Base-by-base conservation (phyloP, 2,329 filamentous ascomycete species). In the Fusarium temperatum region DNA sequence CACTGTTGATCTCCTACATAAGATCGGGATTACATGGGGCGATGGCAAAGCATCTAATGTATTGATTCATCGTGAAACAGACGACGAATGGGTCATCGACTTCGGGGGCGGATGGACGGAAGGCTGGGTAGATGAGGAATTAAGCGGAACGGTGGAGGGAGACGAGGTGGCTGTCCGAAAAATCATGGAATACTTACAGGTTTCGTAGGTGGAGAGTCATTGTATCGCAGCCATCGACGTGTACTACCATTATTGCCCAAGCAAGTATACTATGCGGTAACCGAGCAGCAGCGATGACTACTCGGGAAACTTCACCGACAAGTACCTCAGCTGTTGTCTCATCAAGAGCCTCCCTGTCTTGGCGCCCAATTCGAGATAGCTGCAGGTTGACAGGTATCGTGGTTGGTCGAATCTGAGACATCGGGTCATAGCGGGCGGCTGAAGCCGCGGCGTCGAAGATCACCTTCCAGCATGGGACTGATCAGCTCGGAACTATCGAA, bases 351-450 rank as follows among this genome's bases (percentile, higher is more conserved):
- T 45, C 24, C 26, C 58, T 55, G 30, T 20, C 42, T 59, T 45
- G 26, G 22, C 53, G 12, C 36, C 65, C 20, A 22, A 24, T 42
- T 28, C 7, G 41, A n/a, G 12, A 38, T 48, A 45, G 20, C 28
- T 36, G 22, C 17, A 35, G n/a, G n/a, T 48, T 15, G 39, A 45
- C 38, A 12, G 38, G 20, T 36, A 3, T 36, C 10, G 32, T 26
- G 54, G 57, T 73, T 58, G 57, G 57, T 10, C 12, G 3, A 24
- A 13, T 47, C 8, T 50, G 50, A 74, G 66, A 73, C 70, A 71
- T 32, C 62, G 62, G 70, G 50, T 26, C 32, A 39, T 47, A 53
- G 54, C 20, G 28, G 24, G 44, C 59, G 57, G 45, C 30, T 54
- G 20, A 47, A 41, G 32, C 62, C 26, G 58, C 56, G 47, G n/a